Evolutionary conservation across 2,329 filamentous ascomycete genomes (phyloP).

Genomic region (Colletotrichum lupini): DNA sequence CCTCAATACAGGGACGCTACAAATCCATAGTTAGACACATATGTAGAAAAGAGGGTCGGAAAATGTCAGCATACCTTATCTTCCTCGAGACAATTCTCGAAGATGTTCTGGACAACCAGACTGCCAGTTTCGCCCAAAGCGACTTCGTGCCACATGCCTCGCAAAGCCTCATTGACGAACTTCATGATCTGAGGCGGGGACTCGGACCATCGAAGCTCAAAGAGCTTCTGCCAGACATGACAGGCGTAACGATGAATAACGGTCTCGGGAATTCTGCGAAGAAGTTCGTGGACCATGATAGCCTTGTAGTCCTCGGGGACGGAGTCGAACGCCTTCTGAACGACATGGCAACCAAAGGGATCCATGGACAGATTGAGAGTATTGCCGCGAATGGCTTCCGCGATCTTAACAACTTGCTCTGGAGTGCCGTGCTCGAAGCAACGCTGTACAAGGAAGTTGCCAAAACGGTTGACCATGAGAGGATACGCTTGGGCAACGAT

Average conservation of each 20-base stretch:
- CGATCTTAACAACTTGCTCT: conserved; percentile 94
- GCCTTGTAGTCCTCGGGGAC: conserved; percentile 98
- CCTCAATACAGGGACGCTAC: conserved; percentile 96
- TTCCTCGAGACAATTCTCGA: conserved; percentile 98
- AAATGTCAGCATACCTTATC: conserved; percentile 78
- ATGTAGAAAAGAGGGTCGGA: neutral
- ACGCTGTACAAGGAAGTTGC: conserved; percentile 97
- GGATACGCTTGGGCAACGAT: conserved; percentile 96
- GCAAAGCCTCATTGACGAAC: conserved; percentile 94
- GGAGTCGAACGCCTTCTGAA: conserved; percentile 98
- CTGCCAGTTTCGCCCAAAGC: conserved; percentile 97
- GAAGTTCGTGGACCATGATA: conserved; percentile 97
- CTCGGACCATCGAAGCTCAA: conserved; percentile 95
- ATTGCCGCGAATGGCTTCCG: conserved; percentile 92
- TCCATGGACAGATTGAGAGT: conserved; percentile 97
- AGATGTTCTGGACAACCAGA: conserved; percentile 98
- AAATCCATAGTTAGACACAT: conserved; percentile 35
- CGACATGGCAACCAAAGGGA: conserved; percentile 96
- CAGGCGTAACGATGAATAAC: conserved; percentile 99
- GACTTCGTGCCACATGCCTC: conserved; percentile 99
- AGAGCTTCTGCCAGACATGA: conserved; percentile 99
- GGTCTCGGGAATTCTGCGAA: conserved; percentile 95
- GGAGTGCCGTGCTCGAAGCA: conserved; percentile 98
- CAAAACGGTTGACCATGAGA: conserved; percentile 98
- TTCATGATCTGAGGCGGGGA: conserved; percentile 98